Evolutionary conservation across 345 rosid species (phyloP), one percentile per base, ranked within the genome.

Genomic region (Ceriops decandra): DNA sequence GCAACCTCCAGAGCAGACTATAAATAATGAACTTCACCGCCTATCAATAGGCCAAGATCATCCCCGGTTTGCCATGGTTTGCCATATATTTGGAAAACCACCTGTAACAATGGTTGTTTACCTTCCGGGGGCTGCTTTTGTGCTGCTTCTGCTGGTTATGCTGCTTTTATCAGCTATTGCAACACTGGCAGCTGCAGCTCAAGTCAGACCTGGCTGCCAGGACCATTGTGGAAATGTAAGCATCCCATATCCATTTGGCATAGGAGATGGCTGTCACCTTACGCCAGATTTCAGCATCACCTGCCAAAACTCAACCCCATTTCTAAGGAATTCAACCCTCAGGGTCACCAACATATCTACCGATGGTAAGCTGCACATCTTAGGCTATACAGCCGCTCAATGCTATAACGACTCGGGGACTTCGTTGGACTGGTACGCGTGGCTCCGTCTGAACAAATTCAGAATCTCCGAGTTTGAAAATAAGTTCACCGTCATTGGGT

Each of bases 401-500:
- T 77, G 73, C 67, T 67, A 62, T 57, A 11, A 15, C 17, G 6
- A n/a, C 21, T 6, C 54, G 1, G 58, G 68, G 26, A 24, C 0
- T 24, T 24, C 26, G n/a, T n/a, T 0, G 1, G 26, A 24, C 26
- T 24, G 0, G 26, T 1, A 0, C 26, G 32, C 71, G 0, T 0
- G 15, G 30, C 77, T 76, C 58, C 30, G 60, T 38, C 62, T 38
- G 63, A 62, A 49, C 60, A 68, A 36, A 70, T 75, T 7, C 77
- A 76, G 1, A 21, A 26, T 67, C 61, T 74, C 68, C 22, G 52
- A 57, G 66, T 75, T 16, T 63, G 66, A 53, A 67, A 71, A 64
- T 71, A 72, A 59, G 73, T 66, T 72, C 54, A 51, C 63, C 0
- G 78, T 69, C 7, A 47, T 74, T 8, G 83, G 83, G 0, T 80